phyloP scores from a whole-genome alignment of 108 stramenopile genomes.

The Nannochloropsis salina region DNA sequence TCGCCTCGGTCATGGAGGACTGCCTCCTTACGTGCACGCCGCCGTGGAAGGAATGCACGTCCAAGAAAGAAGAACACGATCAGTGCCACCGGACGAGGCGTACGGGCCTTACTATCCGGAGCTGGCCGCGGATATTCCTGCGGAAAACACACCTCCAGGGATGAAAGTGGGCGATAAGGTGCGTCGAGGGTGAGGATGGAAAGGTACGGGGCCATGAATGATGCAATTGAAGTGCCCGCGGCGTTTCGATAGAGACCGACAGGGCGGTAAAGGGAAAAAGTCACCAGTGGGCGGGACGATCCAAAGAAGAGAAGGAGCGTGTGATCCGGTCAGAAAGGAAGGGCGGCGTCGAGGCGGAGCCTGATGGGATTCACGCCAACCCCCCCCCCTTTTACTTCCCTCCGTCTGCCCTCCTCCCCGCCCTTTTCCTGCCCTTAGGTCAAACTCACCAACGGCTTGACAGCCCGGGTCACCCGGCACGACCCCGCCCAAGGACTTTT shows the following conservation, averaged over 20 bases:
- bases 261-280: too few species aligned
- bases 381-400: not conserved
- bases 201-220: not conserved
- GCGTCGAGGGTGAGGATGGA: not conserved
- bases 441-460: not conserved
- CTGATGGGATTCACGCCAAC: too few species aligned
- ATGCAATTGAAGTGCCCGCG: too few species aligned
- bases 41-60: not conserved
- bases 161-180: constrained; percentile 18
- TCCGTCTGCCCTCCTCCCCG: not conserved
- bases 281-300: too few species aligned
- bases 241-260: too few species aligned
- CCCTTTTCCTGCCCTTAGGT: not conserved
- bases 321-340: not conserved
- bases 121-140: not conserved
- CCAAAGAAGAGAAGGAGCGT: not conserved
- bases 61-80: not conserved
- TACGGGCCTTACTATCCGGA: constrained; percentile 4
- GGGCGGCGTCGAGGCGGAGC: not conserved
- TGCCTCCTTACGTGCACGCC: not conserved
- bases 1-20: not conserved
- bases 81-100: not conserved
- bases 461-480: not conserved
- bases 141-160: not conserved
- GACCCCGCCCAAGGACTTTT: not conserved